Percentiles rank a stretch among this genome's conserved stretches.
Evolutionary conservation across 2,329 filamentous ascomycete species (phyloP).

Genomic region (Catunica adiposa): DNA sequence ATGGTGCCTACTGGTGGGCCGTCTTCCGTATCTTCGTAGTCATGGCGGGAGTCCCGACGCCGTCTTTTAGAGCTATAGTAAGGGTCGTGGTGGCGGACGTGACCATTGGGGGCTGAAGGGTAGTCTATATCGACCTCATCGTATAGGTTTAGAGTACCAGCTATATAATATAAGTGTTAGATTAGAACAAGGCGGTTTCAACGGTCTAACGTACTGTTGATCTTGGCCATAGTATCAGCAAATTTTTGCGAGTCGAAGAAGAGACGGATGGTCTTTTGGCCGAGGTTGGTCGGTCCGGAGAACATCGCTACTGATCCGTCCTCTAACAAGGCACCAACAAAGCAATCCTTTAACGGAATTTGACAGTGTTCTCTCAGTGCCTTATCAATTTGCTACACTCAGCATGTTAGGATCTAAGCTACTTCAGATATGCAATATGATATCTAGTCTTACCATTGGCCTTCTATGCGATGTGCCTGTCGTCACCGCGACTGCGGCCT

Average conservation of each 20-base stretch:
- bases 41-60: neutral
- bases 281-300: constrained; percentile 26
- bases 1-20: neutral
- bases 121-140: neutral
- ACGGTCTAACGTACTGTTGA: neutral
- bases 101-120: neutral
- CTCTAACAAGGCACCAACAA: constrained; percentile 34
- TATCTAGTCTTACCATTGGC: neutral
- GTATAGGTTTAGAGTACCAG: neutral
- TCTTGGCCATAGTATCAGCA: constrained; percentile 12
- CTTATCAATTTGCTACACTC: constrained; percentile 30
- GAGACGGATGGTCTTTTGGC: constrained; percentile 25
- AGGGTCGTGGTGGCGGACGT: neutral
- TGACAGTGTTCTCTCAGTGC: constrained; percentile 35
- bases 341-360: constrained; percentile 34
- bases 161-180: neutral
- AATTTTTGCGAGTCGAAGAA: constrained; percentile 33
- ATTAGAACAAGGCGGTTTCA: neutral
- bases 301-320: constrained; percentile 31
- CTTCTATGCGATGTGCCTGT: neutral
- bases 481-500: neutral
- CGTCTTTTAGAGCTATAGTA: neutral
- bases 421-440: neutral
- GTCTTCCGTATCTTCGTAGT: constrained; percentile 3
- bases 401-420: neutral